Conservation (phyloP, 1,139 yeast genomes). For the Saccharomycopsis hybrid region DNA sequence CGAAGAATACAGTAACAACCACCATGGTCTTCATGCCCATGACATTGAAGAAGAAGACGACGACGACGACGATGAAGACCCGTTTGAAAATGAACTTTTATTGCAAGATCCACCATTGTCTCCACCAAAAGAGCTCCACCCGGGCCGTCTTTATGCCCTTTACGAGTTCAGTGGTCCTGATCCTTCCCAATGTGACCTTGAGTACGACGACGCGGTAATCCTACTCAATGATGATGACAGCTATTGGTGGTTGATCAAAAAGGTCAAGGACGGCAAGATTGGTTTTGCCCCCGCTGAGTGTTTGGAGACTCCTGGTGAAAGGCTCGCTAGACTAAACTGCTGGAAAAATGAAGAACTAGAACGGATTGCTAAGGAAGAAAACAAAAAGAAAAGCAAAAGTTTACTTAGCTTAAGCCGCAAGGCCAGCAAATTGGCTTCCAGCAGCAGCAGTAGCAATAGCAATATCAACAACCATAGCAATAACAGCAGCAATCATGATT, state of each 20-base stretch:
- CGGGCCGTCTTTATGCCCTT: conserved; percentile 77
- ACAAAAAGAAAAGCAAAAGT: conserved; percentile 11
- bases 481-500: conserved; percentile 2
- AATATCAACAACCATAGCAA: too few species aligned
- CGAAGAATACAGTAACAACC: too few species aligned
- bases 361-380: conserved; percentile 30
- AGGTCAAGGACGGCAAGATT: conserved; percentile 60
- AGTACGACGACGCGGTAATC: conserved; percentile 76
- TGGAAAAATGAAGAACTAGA: conserved; percentile 82
- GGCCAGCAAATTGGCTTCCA: conserved; percentile 5
- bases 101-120: conserved; percentile 67
- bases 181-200: conserved; percentile 80
- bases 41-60: not conserved
- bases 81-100: conserved; percentile 22
- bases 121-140: conserved; percentile 80
- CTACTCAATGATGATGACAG: conserved; percentile 83
- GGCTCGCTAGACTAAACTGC: conserved; percentile 87
- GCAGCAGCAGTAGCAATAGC: not conserved
- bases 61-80: conserved; percentile 21
- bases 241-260: conserved; percentile 93
- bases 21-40: too few species aligned
- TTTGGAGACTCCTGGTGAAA: conserved; percentile 82
- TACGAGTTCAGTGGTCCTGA: conserved; percentile 90
- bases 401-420: conserved; percentile 16
- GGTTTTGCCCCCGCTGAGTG: conserved; percentile 98